Conservation (phyloP, 768 basidiomycete species). For the Pulveroboletus ravenelii region DNA sequence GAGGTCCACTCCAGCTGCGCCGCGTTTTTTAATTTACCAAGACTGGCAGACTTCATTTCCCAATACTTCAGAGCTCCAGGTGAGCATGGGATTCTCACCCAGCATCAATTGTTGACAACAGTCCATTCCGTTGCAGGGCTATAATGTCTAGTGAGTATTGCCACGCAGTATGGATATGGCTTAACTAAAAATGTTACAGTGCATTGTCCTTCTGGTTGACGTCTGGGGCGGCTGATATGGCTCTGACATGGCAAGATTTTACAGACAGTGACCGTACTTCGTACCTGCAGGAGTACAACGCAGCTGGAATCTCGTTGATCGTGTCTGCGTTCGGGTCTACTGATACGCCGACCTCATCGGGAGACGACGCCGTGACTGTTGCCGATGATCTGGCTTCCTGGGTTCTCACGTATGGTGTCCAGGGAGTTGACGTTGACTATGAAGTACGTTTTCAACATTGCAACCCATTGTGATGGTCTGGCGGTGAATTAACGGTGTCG, state of each 20-base stretch:
- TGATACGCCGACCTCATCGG: constrained; percentile 34
- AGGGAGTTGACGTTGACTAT: constrained; percentile 54
- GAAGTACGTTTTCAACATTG: constrained; percentile 24
- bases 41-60: neutral
- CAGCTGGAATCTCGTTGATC: constrained; percentile 54
- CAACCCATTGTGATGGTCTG: neutral
- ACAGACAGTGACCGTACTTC: constrained; percentile 35
- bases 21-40: neutral
- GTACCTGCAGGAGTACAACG: constrained; percentile 44
- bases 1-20: neutral
- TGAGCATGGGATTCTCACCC: constrained; percentile 14
- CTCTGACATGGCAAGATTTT: constrained; percentile 40
- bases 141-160: constrained; percentile 30
- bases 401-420: constrained; percentile 41
- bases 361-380: constrained; percentile 32
- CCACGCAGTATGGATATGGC: neutral
- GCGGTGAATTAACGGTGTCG: neutral
- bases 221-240: constrained; percentile 42
- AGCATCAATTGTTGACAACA: neutral
- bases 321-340: constrained; percentile 52
- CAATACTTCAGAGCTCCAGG: constrained; percentile 35
- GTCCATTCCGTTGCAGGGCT: constrained; percentile 19
- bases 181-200: constrained; percentile 12
- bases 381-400: constrained; percentile 42
- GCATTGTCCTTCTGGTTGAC: constrained; percentile 39